Evolutionary conservation across 225 moss, liverwort and hornwort genomes (phyloP), one percentile per base, ranked within the genome.

Genomic region (Sphagnum contortum): DNA sequence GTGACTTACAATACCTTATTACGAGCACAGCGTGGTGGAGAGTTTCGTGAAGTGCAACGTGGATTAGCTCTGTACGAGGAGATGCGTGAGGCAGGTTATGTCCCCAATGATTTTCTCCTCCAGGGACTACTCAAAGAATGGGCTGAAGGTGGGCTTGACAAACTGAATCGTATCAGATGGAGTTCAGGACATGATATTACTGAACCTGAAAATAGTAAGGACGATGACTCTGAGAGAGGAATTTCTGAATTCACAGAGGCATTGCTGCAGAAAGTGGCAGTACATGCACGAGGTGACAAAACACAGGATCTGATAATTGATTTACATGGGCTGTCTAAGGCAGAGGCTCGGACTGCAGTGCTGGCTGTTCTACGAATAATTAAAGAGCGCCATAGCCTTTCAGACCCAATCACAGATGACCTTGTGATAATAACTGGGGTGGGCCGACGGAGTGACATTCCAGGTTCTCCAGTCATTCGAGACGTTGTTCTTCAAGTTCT

Each of bases 31-130:
- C 80, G 90, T 62, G 77, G 72, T 2, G 73, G 83, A 61, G 74
- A 81, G 68, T 77, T 92, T 64, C 69, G 67, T 69, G 87, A 96
- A 60, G 81, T 92, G 51, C 90, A 88, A 72, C 88, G 90, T 63
- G 90, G 92, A 64, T 77, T 96, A 72, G 80, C 90, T 5, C 63
- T 96, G 63, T 96, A 96, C 46, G 92, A 92, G 69, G 96, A 96
- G 73, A 96, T 96, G 96, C 90, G 96, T 68, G 85, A 92, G 68
- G 90, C 88, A 64, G 92, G 92, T 76, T 92, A 85, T 68, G 86
- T 88, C 4, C 96, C 92, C 45, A 96, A 90, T 57, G 96, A 96
- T 71, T 83, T 83, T 72, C 76, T 92, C 49, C 75, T 96, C 65
- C 83, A 80, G 67, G 85, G 83, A 8, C 79, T 96, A 57, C 75